A percentile compares a stretch with the other conserved stretches of the same genome.
These are phyloP conservation scores for Orbilia blumenaviensis DNA, from an alignment of 2,329 filamentous ascomycete genomes.

Conservation along the genomic window DNA sequence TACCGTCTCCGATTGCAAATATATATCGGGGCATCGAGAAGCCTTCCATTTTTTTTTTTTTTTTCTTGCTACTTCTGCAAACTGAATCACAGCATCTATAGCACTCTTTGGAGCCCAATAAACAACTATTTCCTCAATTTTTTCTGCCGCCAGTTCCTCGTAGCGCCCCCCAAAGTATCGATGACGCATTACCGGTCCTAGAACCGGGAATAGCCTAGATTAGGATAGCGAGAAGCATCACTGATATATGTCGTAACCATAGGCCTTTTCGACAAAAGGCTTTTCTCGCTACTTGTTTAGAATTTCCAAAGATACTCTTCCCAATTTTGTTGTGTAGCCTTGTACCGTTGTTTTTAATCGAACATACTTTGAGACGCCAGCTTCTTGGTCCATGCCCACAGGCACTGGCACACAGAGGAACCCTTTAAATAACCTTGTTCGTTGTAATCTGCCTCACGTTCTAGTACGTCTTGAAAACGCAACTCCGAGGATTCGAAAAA, in stretches of 20 bases:
- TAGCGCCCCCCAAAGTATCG: constrained; percentile 64
- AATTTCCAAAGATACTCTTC: constrained; percentile 55
- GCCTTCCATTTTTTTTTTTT: constrained; percentile 64
- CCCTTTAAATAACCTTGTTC: constrained; percentile 70
- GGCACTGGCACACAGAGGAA: constrained; percentile 67
- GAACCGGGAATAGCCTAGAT: constrained; percentile 65
- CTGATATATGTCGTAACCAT: constrained; percentile 71
- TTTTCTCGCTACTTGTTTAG: neutral
- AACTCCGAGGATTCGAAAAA: constrained; percentile 62
- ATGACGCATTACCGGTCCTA: constrained; percentile 68
- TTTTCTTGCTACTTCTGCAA: constrained; percentile 66
- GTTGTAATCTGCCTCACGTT: constrained; percentile 58
- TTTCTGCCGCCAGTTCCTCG: constrained; percentile 59
- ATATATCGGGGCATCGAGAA: too few relatives aligned
- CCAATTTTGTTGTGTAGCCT: constrained; percentile 61
- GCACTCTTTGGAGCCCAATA: constrained; percentile 72
- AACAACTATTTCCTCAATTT: constrained; percentile 64
- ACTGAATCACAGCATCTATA: constrained; percentile 71
- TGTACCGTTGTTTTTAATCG: constrained; percentile 63
- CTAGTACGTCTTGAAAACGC: constrained; percentile 52
- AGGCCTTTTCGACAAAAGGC: constrained; percentile 63
- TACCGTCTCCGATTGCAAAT: neutral
- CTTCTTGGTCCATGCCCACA: constrained; percentile 68
- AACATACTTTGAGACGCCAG: constrained; percentile 65
- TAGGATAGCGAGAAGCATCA: constrained; percentile 68